Evolutionary conservation across 2,329 filamentous ascomycete species (phyloP).

Genomic region (Microdochium trichocladiopsis): DNA sequence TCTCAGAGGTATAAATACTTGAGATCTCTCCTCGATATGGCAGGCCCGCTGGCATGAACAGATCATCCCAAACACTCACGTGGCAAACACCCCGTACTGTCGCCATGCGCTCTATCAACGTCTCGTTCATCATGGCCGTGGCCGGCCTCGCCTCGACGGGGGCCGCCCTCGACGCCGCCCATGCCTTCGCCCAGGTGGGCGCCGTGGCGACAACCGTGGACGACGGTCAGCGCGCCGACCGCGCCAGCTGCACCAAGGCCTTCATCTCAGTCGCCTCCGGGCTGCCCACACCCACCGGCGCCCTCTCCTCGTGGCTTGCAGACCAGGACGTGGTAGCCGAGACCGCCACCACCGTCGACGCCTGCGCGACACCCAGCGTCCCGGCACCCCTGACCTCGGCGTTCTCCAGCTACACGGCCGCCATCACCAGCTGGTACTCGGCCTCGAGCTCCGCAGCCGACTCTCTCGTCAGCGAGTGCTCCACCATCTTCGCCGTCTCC

Average conservation of each 20-base stretch:
- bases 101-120: no score
- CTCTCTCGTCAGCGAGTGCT: not conserved
- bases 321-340: not conserved
- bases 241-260: not conserved
- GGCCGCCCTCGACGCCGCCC: not conserved
- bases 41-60: no score
- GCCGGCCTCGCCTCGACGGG: constrained; percentile 6
- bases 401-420: not conserved
- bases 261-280: not conserved
- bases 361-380: not conserved
- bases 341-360: not conserved
- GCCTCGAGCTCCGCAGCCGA: not conserved
- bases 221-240: not conserved
- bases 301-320: not conserved
- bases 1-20: no score
- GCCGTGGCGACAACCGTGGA: not conserved
- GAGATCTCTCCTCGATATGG: no score
- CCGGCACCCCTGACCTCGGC: not conserved
- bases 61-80: no score
- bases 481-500: not conserved
- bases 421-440: not conserved
- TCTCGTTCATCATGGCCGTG: constrained; percentile 2
- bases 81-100: no score
- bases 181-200: not conserved
- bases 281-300: not conserved